Evolutionary conservation across 2,329 filamentous ascomycete genomes (phyloP), one percentile per base, ranked within the genome.

Genomic region (Sporothrix pallida): DNA sequence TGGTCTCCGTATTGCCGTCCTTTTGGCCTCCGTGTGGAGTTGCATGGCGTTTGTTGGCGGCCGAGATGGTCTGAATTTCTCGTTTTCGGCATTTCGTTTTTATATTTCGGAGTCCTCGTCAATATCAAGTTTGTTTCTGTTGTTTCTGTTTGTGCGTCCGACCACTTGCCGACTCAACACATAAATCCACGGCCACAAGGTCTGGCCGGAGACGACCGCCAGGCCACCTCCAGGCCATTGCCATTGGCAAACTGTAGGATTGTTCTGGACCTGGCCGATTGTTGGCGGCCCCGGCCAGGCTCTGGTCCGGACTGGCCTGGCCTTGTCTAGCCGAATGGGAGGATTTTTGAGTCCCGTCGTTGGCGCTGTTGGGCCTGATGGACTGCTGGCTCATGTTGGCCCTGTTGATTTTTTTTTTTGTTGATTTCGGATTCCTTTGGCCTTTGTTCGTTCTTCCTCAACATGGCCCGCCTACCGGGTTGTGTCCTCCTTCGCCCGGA

Each of bases 381-480:
- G 31, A 37, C 31, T 3, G 31, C 31, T 37, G 31, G 31, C 31
- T 37, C 31, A 37, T 37, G 31, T 37, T 37, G 31, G 31, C 31
- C 31, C 31, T 37, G 6, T 50, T 50, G 13, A 13, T 50, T 50
- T 13, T 20, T 54, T 12, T 20, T 54, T 12, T 17, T 54, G 6
- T 1, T n/a, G n/a, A n/a, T n/a, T n/a, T n/a, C n/a, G n/a, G n/a
- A n/a, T n/a, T n/a, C n/a, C n/a, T n/a, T n/a, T n/a, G n/a, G n/a
- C 2, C 7, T 54, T 54, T 23, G 9, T 54, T 54, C 20, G 8
- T 7, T 37, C 26, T 15, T 60, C 56, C 3, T 26, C 1, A 1
- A 56, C n/a, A 56, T 56, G 54, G n/a, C 8, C 54, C n/a, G 48
- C 48, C 37, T 26, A 26, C 63, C 63, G 20, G 63, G 60, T 63